Base-by-base conservation (phyloP, 31 red algal genomes). In the Bonnemaisonia californica region DNA sequence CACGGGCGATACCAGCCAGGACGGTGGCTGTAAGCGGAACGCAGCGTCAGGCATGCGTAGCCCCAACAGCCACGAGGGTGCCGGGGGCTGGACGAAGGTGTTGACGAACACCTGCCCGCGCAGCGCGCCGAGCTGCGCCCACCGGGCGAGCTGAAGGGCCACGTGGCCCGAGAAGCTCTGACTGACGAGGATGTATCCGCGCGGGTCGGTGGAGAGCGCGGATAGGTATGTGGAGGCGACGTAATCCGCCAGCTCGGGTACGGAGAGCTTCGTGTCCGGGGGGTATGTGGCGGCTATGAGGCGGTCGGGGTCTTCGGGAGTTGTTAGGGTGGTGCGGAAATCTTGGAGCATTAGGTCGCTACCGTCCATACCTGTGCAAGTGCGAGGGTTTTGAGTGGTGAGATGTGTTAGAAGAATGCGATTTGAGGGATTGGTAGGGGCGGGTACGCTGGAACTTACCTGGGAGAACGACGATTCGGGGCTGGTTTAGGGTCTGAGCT, bases 151-250 rank as follows among this genome's bases (percentile, higher is more conserved):
- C 22, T 57, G 58, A n/a, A 86, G 31, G 13, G 55, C 82, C 1
- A 86, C 82, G 60, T 86, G 82, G 4, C 82, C 82, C 3, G 82
- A 86, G 62, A 86, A 86, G 1, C 56, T 65, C 38, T 86, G 82
- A 40, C 48, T 76, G 23, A 86, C 82, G 39, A 86, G 29, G 2
- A 86, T 47, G 58, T 76, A 86, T 4, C 82, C 71, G 59, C 82
- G 69, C 33, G 41, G 38, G 56, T 86, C 82, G 16, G 41, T 19
- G 54, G 7, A 38, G 3, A 86, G 59, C 19, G 24, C 7, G 23
- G 71, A 23, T 30, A 86, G 42, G 40, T 86, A 77, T 4, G 45
- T 62, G 1, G 57, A 31, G 59, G 40, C 5, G 23, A 86, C 61
- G 38, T 64, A 47, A 41, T 39, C 13, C 27, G 71, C 70, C 18